These are phyloP conservation scores for Lichtheimia corymbifera DNA, from an alignment of 371 early-diverging fungal species.

Conservation along the genomic window DNA sequence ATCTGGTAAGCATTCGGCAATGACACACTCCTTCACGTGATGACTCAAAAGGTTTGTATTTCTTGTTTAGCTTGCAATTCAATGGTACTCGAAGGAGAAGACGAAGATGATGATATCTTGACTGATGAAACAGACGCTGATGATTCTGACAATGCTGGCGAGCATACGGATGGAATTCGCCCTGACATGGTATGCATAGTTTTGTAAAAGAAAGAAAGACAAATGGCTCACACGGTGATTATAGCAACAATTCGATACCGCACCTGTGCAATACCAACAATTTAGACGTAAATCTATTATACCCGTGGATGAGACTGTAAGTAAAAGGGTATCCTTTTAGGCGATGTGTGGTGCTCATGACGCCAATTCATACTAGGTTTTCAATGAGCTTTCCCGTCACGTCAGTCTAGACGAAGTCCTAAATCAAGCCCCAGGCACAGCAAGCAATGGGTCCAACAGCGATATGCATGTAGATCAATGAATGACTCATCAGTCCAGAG, in stretches of 20 bases:
- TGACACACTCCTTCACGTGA: no score
- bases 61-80: neutral
- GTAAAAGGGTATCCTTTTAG: neutral
- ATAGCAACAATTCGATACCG: constrained; percentile 68
- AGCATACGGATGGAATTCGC: constrained; percentile 38
- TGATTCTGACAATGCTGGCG: constrained; percentile 17
- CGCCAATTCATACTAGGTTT: constrained; percentile 34
- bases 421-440: constrained; percentile 48
- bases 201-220: constrained; percentile 1
- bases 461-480: neutral
- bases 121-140: constrained; percentile 26
- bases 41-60: no score
- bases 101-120: constrained; percentile 30
- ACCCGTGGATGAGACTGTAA: constrained; percentile 81
- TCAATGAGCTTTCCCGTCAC: constrained; percentile 83
- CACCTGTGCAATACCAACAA: constrained; percentile 67
- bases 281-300: constrained; percentile 91
- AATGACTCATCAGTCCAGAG: constrained; percentile 55
- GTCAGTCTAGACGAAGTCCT: constrained; percentile 83
- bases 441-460: constrained; percentile 4
- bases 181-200: constrained; percentile 41
- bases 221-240: neutral
- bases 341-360: neutral
- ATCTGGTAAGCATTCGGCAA: neutral
- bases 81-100: constrained; percentile 36